Conservation (phyloP, 2,329 filamentous ascomycete species). For the Pseudocercospora cruenta region DNA sequence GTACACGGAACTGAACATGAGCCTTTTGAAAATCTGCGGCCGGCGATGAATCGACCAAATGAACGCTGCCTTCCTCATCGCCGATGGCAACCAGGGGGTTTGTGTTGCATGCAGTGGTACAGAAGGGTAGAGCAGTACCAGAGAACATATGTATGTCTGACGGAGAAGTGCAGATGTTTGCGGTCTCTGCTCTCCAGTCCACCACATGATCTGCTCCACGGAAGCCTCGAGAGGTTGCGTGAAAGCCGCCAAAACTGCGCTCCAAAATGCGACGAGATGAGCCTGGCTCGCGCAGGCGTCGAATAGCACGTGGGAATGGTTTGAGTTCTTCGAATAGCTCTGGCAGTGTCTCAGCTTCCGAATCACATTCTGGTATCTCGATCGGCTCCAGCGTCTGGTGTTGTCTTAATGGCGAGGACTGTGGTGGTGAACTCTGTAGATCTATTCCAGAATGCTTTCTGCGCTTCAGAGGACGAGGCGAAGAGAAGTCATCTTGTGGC, state of each 20-base stretch:
- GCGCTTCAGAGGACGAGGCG: slow-evolving; percentile 34
- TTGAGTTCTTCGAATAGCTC: slow-evolving; percentile 46
- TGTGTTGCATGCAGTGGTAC: slow-evolving; percentile 67
- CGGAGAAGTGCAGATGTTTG: slow-evolving; percentile 62
- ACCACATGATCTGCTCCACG: slow-evolving; percentile 45
- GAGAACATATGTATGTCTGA: slow-evolving; percentile 57
- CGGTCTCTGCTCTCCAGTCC: slow-evolving; percentile 63
- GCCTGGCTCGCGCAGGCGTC: slow-evolving; percentile 42
- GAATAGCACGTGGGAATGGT: slow-evolving; percentile 48
- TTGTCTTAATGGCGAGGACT: slow-evolving; percentile 54
- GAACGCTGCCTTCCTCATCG: slow-evolving; percentile 69
- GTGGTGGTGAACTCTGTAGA: slow-evolving; percentile 51
- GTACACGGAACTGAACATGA: slow-evolving; percentile 64
- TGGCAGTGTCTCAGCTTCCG: slow-evolving; percentile 43
- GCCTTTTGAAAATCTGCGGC: slow-evolving; percentile 59
- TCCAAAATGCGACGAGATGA: slow-evolving; percentile 45
- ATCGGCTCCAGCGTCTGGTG: slow-evolving; percentile 25
- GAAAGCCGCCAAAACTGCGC: slow-evolving; percentile 51
- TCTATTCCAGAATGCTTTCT: slow-evolving; percentile 36
- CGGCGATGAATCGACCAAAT: slow-evolving; percentile 64
- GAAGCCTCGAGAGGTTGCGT: slow-evolving; percentile 45
- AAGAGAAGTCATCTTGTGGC: slow-evolving; percentile 30
- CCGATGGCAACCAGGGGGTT: slow-evolving; percentile 71
- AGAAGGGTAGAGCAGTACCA: slow-evolving; percentile 64
- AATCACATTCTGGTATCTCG: slow-evolving; percentile 28